Base-by-base conservation (phyloP, 2,329 filamentous ascomycete genomes). In the Aureobasidium sp. region DNA sequence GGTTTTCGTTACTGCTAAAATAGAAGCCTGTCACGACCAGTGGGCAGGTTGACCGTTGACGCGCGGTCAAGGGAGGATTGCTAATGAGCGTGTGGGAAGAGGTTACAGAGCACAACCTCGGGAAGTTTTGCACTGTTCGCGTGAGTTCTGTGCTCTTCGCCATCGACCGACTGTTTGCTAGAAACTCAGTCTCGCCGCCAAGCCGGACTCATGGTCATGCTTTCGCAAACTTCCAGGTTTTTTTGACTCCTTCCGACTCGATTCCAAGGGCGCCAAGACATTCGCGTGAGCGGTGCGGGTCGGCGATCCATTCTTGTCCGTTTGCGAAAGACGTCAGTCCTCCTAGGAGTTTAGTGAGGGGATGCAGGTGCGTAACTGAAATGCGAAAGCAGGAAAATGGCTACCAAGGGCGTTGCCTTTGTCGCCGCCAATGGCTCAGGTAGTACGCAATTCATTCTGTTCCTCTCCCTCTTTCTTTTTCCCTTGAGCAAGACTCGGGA, bases 401-500 rank as follows among this genome's bases (percentile, higher is more conserved):
- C 51, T 42, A 33, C 37, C 50, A 42, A 53, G 23, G 46, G 10
- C 17, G 37, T 33, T 10, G 19, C 31, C 31, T 38, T 40, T 15
- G 8, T 23, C 49, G 33, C 19, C 27, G 25, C 33, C 51, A 33
- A 55, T 55, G 51, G 51, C 37, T 31, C 40, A 43, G 51, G 27
- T 33, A 55, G 51, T 17, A 50, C 38, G 17, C 49, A 40, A 53
- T 53, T 33, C 13, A 21, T 40, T n/a, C 38, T 43, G 8, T 27
- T 17, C 15, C 10, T 13, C 15, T 40, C 5, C 15, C 8, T 43
- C 10, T 31, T 27, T 9, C 27, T 43, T 23, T 37, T 55, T 55
- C 51, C 51, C 37, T 55, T 43, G 51, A 55, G 51, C 51, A 55
- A 54, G 51, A 21, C 51, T 54, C 51, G 51, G 51, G 51, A 54